These are phyloP conservation scores for Starmerella stellata DNA, from an alignment of 805 yeast genomes.

Conservation along the genomic window DNA sequence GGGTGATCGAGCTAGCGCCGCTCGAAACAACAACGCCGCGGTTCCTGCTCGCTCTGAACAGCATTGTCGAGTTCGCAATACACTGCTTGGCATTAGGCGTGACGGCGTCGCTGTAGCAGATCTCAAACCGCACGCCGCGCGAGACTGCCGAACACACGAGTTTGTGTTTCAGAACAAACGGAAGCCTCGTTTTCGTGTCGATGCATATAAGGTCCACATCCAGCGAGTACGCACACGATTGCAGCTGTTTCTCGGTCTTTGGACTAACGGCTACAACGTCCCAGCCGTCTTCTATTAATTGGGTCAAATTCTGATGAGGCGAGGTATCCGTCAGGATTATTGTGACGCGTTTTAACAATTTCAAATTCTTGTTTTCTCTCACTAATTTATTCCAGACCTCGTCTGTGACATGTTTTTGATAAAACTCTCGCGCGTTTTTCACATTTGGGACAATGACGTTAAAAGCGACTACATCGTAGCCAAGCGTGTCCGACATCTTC, in stretches of 20 bases:
- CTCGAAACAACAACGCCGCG: constrained; percentile 65
- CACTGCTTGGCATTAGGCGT: constrained; percentile 30
- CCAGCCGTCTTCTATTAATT: constrained; percentile 24
- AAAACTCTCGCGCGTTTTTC: constrained; percentile 13
- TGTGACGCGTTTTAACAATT: constrained; percentile 54
- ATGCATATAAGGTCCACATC: constrained; percentile 73
- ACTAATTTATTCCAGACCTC: constrained; percentile 19
- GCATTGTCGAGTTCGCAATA: constrained; percentile 52
- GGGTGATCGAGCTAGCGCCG: constrained; percentile 40
- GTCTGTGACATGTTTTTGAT: constrained; percentile 12
- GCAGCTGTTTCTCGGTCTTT: constrained; percentile 55
- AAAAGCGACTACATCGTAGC: constrained; percentile 61
- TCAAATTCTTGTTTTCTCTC: constrained; percentile 27
- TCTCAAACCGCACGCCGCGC: constrained; percentile 67
- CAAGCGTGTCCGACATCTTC: constrained; percentile 23
- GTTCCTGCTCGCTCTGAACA: constrained; percentile 63
- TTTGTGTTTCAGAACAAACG: constrained; percentile 66
- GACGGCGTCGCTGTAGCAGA: constrained; percentile 36
- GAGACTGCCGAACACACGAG: constrained; percentile 66
- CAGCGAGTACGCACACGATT: constrained; percentile 51
- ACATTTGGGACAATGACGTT: constrained; percentile 30
- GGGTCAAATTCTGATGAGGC: constrained; percentile 8
- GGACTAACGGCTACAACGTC: constrained; percentile 78
- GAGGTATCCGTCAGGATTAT: constrained; percentile 43
- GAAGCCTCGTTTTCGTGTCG: constrained; percentile 44